Conservation (phyloP, 805 yeast genomes). For the Starmerella apis region DNA sequence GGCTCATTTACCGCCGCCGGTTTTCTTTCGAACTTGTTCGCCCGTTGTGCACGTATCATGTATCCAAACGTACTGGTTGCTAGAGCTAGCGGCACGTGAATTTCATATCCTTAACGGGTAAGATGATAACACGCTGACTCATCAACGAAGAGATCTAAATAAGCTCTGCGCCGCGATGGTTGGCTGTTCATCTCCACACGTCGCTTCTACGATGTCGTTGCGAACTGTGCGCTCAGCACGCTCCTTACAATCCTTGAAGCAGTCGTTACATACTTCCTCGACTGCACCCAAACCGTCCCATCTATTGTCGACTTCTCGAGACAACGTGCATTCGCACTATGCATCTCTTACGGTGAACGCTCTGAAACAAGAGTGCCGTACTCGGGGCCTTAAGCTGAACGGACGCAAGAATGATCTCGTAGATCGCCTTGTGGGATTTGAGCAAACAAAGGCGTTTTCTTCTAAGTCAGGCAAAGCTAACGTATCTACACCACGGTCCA, state of each 20-base stretch:
- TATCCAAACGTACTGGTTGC: not conserved
- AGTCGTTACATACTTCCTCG: slow-evolving; percentile 25
- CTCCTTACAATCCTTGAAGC: slow-evolving; percentile 25
- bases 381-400: slow-evolving; percentile 49
- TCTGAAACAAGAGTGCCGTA: slow-evolving; percentile 49
- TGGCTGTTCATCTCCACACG: not conserved
- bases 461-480: slow-evolving; percentile 8
- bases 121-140: not conserved
- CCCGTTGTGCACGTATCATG: not conserved
- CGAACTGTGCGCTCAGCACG: slow-evolving; percentile 24
- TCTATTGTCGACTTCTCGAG: slow-evolving; percentile 24
- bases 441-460: slow-evolving; percentile 22
- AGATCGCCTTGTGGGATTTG: slow-evolving; percentile 28
- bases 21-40: too few species aligned
- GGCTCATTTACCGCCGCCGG: too few species aligned
- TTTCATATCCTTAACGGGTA: not conserved
- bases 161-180: not conserved
- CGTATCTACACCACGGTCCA: not conserved
- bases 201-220: slow-evolving; percentile 8
- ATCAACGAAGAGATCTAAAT: not conserved
- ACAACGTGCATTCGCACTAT: slow-evolving; percentile 25
- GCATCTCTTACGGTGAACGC: slow-evolving; percentile 42
- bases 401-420: slow-evolving; percentile 54
- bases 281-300: slow-evolving; percentile 30
- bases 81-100: not conserved